These are phyloP conservation scores for Magnaporthales sp. DNA, from an alignment of 2,329 filamentous ascomycete species.

Conservation along the genomic window DNA sequence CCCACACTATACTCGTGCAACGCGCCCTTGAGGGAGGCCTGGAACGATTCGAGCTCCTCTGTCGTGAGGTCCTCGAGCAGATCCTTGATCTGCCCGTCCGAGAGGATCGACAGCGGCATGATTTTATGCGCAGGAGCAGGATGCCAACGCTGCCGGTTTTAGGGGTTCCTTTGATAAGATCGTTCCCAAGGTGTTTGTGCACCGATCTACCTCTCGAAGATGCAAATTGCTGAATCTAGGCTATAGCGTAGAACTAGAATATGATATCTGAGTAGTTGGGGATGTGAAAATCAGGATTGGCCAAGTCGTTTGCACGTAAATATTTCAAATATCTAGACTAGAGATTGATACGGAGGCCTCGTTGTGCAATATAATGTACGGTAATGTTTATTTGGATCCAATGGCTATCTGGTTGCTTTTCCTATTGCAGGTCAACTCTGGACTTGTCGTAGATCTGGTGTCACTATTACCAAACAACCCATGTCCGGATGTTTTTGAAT, in stretches of 20 bases:
- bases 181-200: background rate
- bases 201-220: background rate
- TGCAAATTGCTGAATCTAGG: background rate
- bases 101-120: constrained; percentile 52
- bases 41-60: constrained; percentile 44
- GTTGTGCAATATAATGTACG: background rate
- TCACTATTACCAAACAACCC: background rate
- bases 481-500: background rate
- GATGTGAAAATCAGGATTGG: background rate
- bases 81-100: constrained; percentile 44
- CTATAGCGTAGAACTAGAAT: too few relatives aligned
- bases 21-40: constrained; percentile 36
- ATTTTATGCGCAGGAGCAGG: background rate
- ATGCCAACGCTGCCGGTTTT: too few relatives aligned
- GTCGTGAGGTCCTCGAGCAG: constrained; percentile 44
- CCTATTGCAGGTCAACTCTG: too few relatives aligned
- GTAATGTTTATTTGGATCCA: background rate
- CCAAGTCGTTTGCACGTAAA: background rate
- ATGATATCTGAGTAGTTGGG: background rate
- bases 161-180: background rate
- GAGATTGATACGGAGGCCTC: background rate
- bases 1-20: constrained; percentile 56
- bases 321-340: background rate
- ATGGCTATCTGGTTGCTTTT: too few relatives aligned
- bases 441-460: background rate